Conservation (phyloP, 257 asterid species). For the Salvia rosmarinus region DNA sequence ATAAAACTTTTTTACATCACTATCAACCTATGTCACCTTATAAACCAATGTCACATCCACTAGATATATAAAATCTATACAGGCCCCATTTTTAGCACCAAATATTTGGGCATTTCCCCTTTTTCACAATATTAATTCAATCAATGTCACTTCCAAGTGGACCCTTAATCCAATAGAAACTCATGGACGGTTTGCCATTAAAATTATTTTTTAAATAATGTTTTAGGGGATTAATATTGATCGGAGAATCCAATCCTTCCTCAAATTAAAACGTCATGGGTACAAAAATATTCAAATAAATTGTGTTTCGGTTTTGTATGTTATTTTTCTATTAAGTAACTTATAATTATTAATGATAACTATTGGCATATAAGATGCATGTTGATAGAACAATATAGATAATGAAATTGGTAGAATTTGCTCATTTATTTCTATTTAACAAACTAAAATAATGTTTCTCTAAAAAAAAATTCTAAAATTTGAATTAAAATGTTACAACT, state of each 20-base stretch:
- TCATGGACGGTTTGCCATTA: conserved; percentile 35
- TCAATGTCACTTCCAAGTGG: conserved; percentile 35
- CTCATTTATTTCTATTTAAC: too few species aligned
- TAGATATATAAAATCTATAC: conserved; percentile 29
- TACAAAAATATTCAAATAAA: too few species aligned
- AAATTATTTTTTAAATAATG: conserved; percentile 2
- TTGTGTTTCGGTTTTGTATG: too few species aligned
- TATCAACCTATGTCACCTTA: conserved; percentile 39
- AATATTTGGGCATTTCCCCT: conserved; percentile 26
- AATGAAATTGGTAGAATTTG: too few species aligned
- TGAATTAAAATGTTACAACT: too few species aligned
- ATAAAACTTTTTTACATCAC: conserved; percentile 31
- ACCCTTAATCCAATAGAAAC: conserved; percentile 35
- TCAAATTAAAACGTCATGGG: too few species aligned
- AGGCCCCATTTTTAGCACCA: conserved; percentile 40
- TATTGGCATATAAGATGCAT: too few species aligned
- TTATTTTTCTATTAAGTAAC: too few species aligned
- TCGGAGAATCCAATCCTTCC: conserved; percentile 28
- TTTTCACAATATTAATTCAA: conserved; percentile 14
- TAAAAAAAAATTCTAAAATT: too few species aligned
- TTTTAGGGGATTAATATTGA: conserved; percentile 22
- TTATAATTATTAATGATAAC: too few species aligned
- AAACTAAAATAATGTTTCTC: too few species aligned
- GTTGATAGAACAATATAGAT: too few species aligned
- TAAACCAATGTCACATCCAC: conserved; percentile 36